Evolutionary conservation across 116 monocot species (phyloP).

Genomic region (Iris pallida): DNA sequence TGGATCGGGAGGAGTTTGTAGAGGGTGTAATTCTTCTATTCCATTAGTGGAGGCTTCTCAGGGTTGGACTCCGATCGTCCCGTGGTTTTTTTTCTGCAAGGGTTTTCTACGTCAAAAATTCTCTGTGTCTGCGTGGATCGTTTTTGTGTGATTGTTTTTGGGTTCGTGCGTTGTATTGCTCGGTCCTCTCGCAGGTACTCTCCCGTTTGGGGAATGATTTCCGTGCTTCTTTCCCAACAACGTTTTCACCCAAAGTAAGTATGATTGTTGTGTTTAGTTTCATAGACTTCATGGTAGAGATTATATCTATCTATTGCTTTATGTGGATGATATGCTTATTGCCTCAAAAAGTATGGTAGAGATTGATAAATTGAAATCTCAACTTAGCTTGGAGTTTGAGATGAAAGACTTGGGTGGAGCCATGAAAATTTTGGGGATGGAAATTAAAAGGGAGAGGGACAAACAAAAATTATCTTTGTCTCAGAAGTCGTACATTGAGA

Average conservation of each 20-base stretch:
- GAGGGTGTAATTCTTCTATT: too few species aligned
- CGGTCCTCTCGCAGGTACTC: too few species aligned
- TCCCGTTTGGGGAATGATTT: too few species aligned
- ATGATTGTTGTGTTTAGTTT: background rate
- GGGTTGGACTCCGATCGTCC: too few species aligned
- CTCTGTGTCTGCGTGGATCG: too few species aligned
- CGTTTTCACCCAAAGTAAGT: background rate
- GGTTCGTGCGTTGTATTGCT: too few species aligned
- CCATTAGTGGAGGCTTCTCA: too few species aligned
- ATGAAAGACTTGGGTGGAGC: background rate
- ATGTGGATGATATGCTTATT: background rate
- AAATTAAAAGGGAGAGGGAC: background rate
- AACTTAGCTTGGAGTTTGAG: background rate
- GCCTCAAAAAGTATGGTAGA: background rate
- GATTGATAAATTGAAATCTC: background rate
- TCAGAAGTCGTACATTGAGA: background rate
- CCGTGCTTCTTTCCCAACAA: too few species aligned
- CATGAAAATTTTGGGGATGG: background rate
- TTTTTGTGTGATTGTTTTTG: too few species aligned
- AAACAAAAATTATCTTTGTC: background rate
- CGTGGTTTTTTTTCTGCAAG: too few species aligned
- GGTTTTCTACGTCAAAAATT: too few species aligned
- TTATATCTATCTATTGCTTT: background rate
- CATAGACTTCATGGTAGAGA: background rate
- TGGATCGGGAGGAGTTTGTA: too few species aligned